Evolutionary conservation across 2,329 filamentous ascomycete species (phyloP).

Genomic region (Diaporthe eres): DNA sequence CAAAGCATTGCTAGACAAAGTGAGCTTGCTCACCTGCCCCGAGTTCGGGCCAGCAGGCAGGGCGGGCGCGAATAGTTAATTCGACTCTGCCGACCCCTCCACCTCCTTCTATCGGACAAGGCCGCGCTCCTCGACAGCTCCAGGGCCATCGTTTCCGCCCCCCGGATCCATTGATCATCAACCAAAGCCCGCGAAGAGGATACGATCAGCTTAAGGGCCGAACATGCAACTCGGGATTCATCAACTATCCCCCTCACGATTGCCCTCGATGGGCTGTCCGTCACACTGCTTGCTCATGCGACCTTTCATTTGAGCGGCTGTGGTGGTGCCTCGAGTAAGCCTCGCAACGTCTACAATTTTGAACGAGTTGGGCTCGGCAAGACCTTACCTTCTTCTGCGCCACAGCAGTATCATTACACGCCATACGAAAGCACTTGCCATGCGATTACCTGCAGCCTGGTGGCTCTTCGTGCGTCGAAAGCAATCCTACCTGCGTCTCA

Average conservation of each 20-base stretch:
- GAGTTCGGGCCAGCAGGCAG: background rate
- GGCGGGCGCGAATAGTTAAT: background rate
- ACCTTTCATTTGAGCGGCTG: background rate
- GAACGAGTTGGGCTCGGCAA: conserved; percentile 7
- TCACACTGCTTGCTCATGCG: background rate
- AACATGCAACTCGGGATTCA: background rate
- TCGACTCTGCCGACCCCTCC: conserved; percentile 5
- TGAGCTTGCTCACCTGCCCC: background rate
- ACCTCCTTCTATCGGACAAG: conserved; percentile 22
- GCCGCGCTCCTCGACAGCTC: conserved; percentile 26
- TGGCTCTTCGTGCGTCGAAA: conserved; percentile 12
- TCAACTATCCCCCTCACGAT: background rate
- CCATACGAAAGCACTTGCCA: background rate
- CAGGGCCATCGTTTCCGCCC: conserved; percentile 20
- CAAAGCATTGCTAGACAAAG: conserved; percentile 3
- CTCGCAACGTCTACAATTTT: background rate
- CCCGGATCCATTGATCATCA: conserved; percentile 35
- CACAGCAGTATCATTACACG: background rate
- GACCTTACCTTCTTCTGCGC: background rate
- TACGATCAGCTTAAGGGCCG: background rate
- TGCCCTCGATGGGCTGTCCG: background rate
- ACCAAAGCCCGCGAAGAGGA: conserved; percentile 21
- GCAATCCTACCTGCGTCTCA: conserved; percentile 26
- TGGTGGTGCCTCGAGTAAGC: background rate
- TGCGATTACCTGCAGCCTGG: conserved; percentile 14